Evolutionary conservation across 331 rosid genomes (phyloP).

Genomic region (Arachis monticola): DNA sequence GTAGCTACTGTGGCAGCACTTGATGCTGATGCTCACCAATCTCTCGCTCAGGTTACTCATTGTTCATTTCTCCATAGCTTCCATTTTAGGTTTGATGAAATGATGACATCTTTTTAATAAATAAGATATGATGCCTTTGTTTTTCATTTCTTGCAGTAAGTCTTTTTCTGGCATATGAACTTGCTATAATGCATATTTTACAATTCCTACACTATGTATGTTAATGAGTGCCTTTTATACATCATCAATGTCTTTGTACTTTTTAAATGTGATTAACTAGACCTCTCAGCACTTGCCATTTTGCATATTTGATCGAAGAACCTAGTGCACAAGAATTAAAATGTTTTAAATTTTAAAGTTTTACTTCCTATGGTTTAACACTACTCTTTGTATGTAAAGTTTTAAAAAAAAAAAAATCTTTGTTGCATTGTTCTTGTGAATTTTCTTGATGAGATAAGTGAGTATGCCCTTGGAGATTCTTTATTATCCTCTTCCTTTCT

Average conservation of each 20-base stretch:
- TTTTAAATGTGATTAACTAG: conserved; percentile 1
- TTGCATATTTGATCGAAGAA: not conserved
- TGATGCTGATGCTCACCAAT: conserved; percentile 90
- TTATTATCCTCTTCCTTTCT: not conserved
- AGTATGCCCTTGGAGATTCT: conserved; percentile 12
- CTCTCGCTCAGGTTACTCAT: conserved; percentile 82
- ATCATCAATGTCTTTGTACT: too few species aligned
- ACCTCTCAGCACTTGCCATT: not conserved
- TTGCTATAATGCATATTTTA: conserved; percentile 1
- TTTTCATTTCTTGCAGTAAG: conserved; percentile 22
- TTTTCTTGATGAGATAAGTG: conserved; percentile 9
- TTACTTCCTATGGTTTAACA: conserved; percentile 8
- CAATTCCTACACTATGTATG: not conserved
- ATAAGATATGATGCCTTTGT: conserved; percentile 16
- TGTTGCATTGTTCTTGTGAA: not conserved
- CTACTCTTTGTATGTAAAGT: not conserved
- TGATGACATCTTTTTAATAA: conserved; percentile 18
- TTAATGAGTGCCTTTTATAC: not conserved
- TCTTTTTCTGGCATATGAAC: conserved; percentile 19
- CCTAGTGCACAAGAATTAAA: not conserved
- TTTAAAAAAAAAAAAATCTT: not conserved
- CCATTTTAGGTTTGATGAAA: conserved; percentile 17
- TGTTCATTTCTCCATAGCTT: conserved; percentile 32
- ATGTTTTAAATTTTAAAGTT: not conserved
- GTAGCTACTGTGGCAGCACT: conserved; percentile 95